These are phyloP conservation scores for Craterostigma plantagineum DNA, from an alignment of 257 asterid genomes.

Conservation along the genomic window DNA sequence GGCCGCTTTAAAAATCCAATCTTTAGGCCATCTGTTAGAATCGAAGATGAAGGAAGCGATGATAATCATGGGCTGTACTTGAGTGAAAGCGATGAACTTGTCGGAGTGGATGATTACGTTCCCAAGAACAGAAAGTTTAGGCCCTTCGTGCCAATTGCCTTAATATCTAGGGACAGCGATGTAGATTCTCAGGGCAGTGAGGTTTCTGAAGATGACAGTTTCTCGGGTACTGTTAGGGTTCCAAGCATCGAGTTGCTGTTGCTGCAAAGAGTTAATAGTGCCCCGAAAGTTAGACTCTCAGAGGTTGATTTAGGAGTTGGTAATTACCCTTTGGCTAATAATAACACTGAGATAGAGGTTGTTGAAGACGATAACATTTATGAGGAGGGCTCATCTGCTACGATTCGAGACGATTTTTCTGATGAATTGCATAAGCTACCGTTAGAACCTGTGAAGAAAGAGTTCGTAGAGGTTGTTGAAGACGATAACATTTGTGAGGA, in stretches of 20 bases:
- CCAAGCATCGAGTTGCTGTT: too few species aligned
- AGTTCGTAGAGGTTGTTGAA: too few species aligned
- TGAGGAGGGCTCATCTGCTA: too few species aligned
- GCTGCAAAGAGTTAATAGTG: too few species aligned
- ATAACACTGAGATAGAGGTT: conserved; percentile 11
- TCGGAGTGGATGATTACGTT: conserved; percentile 5
- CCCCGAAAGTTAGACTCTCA: conserved; percentile 27
- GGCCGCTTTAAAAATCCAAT: conserved; percentile 15
- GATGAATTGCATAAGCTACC: too few species aligned
- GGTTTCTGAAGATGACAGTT: conserved; percentile 26
- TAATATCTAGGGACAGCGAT: conserved; percentile 44
- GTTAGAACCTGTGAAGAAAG: too few species aligned
- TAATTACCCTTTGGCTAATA: conserved; percentile 11
- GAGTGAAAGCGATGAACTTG: conserved; percentile 19
- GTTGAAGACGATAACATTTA: too few species aligned
- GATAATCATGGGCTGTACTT: conserved; percentile 10
- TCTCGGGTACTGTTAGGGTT: conserved; percentile 21
- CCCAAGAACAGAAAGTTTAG: conserved; percentile 10
- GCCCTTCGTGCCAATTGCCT: conserved; percentile 35
- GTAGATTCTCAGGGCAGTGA: conserved; percentile 38
- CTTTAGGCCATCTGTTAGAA: conserved; percentile 17
- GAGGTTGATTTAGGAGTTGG: conserved; percentile 28
- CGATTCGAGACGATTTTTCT: too few species aligned
- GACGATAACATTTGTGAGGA: too few species aligned
- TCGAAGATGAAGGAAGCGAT: conserved; percentile 5